Evolutionary conservation across 192 early-diverging fungal genomes (phyloP), one percentile per base, ranked within the genome.

Genomic region (Phlyctochytrium bullatum): DNA sequence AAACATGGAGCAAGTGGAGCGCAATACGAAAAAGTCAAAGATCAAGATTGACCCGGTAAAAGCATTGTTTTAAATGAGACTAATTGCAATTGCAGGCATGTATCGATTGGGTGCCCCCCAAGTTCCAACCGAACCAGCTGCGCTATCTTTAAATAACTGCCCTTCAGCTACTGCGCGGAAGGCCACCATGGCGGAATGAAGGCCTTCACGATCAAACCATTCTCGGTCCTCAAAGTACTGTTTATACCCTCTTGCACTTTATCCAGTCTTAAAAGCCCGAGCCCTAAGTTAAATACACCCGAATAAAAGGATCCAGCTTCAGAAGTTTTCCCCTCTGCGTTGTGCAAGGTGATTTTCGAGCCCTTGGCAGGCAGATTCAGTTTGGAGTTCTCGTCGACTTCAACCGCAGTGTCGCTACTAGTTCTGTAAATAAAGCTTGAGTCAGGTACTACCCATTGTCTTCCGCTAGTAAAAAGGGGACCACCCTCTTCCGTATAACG

Each of bases 191-290:
- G 10, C 20, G 54, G 54, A 27, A 57, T 57, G 20, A 10, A 14
- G 6, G 54, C 12, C 54, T 57, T 57, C 20, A 57, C 54, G 20
- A 14, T 6, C 54, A 28, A 6, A 10, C 54, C 54, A 28, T 57
- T 57, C 27, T 14, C 54, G 12, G 27, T 28, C 54, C 10, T 27
- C 10, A 57, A 25, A 6, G 27, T 27, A 47, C 40, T 20, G 6
- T 47, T 20, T n/a, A n/a, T n/a, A 6, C 12, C 4, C 54, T 14
- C 16, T 28, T 10, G 10, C 0, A 73, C 59, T 61, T 84, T 76
- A 25, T 97, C 95, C 54, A 95, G 71, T 52, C 92, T 84, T 78
- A 97, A 77, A 76, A 97, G 83, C 25, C 92, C 95, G 58, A 97
- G 80, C 0, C 91, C 95, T 32, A 93, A 87, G 65, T 95, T 97